These are phyloP conservation scores for Platanthera zijinensis DNA, from an alignment of 106 monocot genomes.

Conservation along the genomic window DNA sequence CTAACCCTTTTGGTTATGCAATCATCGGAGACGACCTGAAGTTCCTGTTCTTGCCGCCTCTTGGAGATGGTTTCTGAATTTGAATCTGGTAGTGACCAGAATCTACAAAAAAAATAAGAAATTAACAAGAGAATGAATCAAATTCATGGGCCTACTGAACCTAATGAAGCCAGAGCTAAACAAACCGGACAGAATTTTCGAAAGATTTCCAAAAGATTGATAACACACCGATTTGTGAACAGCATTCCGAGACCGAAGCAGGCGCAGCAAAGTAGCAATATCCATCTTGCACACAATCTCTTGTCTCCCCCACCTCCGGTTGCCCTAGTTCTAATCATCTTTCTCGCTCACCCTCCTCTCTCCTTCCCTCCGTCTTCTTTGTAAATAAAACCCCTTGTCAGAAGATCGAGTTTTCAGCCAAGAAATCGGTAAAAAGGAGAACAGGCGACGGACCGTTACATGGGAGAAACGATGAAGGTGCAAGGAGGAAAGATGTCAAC, in stretches of 20 bases:
- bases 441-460: neutral
- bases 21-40: constrained; percentile 48
- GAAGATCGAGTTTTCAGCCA: neutral
- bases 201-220: neutral
- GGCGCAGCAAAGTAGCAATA: constrained; percentile 27
- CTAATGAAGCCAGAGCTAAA: neutral
- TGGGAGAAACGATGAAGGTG: neutral
- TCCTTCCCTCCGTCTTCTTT: neutral
- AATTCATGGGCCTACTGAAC: neutral
- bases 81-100: constrained; percentile 24
- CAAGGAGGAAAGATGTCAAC: neutral
- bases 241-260: constrained; percentile 59
- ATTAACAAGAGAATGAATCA: neutral
- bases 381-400: neutral
- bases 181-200: neutral
- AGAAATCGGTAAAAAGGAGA: neutral
- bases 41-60: constrained; percentile 52
- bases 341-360: neutral
- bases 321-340: constrained; percentile 11
- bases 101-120: constrained; percentile 15
- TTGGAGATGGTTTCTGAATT: constrained; percentile 27
- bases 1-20: constrained; percentile 39
- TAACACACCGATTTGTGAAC: constrained; percentile 42
- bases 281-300: constrained; percentile 33
- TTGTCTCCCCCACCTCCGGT: constrained; percentile 16